A percentile compares a stretch with the other conserved stretches of the same genome.
Conservation (phyloP, 345 rosid genomes). For the Populus deltoides region DNA sequence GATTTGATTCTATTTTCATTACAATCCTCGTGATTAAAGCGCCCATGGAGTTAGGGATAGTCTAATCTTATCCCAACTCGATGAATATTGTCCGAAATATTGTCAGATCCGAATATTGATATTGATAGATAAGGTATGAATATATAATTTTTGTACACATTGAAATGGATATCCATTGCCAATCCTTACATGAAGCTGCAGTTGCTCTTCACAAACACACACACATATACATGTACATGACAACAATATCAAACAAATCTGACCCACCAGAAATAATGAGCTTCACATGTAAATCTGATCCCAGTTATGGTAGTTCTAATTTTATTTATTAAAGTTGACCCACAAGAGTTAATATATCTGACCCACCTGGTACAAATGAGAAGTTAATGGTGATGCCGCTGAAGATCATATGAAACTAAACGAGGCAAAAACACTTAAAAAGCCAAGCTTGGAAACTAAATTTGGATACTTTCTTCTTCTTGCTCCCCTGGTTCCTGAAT, state of each 20-base stretch:
- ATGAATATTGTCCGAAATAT: too few species aligned
- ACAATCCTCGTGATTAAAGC: background rate
- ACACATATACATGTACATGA: background rate
- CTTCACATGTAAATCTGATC: conserved; percentile 35
- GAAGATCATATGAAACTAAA: background rate
- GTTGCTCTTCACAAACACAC: too few species aligned
- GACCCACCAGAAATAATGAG: conserved; percentile 34
- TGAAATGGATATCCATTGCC: too few species aligned
- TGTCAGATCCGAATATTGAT: too few species aligned
- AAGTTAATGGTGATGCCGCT: background rate
- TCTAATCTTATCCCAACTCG: too few species aligned
- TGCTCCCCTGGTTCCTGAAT: background rate
- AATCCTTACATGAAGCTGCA: too few species aligned
- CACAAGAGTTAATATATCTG: conserved; percentile 26
- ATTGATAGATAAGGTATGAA: too few species aligned
- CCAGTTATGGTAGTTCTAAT: conserved; percentile 9
- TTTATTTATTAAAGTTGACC: conserved; percentile 12
- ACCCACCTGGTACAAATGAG: conserved; percentile 20
- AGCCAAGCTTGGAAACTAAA: background rate
- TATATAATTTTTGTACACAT: too few species aligned
- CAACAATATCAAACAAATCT: conserved; percentile 8
- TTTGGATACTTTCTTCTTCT: background rate
- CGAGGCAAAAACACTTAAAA: background rate
- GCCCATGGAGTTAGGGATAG: too few species aligned
- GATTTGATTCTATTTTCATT: background rate